Evolutionary conservation across 1,284 basidiomycete genomes (phyloP).

Genomic region (Ustanciosporium gigantosporum): DNA sequence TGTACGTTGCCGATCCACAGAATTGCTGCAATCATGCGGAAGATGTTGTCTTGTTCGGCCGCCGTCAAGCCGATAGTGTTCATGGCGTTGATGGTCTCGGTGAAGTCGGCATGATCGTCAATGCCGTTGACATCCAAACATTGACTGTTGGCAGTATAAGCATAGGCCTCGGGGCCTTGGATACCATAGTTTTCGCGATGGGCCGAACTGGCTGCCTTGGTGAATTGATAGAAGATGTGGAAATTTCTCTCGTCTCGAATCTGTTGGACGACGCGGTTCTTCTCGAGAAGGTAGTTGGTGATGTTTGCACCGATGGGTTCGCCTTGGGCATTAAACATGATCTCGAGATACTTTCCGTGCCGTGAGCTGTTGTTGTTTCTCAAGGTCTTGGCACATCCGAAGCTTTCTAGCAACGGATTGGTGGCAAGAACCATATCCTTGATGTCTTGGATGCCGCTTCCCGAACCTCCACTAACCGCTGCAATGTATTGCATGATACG

Average conservation of each 20-base stretch:
- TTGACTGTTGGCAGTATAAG: conserved; percentile 87
- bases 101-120: conserved; percentile 83
- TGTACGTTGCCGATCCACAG: conserved; percentile 88
- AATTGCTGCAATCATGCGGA: conserved; percentile 86
- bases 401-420: conserved; percentile 95
- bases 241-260: conserved; percentile 96
- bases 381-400: conserved; percentile 97
- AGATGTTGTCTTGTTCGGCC: conserved; percentile 88
- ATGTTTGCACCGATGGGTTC: conserved; percentile 97
- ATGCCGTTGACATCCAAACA: conserved; percentile 91
- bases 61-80: conserved; percentile 80
- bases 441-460: conserved; percentile 78
- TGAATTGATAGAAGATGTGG: conserved; percentile 99
- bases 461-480: conserved; percentile 82
- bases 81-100: conserved; percentile 93
- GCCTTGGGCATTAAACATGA: conserved; percentile 93
- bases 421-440: conserved; percentile 99
- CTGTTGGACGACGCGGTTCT: conserved; percentile 92
- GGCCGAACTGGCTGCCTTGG: conserved; percentile 85
- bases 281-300: conserved; percentile 97
- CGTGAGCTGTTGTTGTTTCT: conserved; percentile 98
- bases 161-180: conserved; percentile 95
- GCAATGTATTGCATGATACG: conserved; percentile 99
- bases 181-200: conserved; percentile 92
- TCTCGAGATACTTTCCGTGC: conserved; percentile 98